A percentile compares a stretch with the other conserved stretches of the same genome.
phyloP scores from a whole-genome alignment of 306 rosid genomes.

The Vicia villosa region DNA sequence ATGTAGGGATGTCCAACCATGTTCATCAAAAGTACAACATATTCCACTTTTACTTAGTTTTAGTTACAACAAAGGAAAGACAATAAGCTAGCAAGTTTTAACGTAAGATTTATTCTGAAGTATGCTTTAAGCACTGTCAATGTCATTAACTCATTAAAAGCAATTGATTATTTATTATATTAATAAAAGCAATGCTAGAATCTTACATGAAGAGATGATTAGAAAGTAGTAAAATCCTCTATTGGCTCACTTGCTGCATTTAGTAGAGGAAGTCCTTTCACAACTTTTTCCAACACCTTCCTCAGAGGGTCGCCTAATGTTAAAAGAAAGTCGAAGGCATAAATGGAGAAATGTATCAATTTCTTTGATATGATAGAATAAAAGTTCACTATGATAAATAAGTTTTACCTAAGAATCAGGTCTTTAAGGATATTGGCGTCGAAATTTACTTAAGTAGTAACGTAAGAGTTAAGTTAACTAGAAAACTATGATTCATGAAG shows the following conservation, averaged over 20 bases:
- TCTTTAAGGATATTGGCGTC: too few relatives aligned
- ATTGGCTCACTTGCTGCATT: constrained; percentile 4
- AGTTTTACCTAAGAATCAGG: neutral
- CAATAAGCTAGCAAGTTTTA: constrained; percentile 14
- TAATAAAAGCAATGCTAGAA: constrained; percentile 19
- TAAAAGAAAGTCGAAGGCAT: constrained; percentile 32
- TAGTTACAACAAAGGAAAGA: constrained; percentile 20
- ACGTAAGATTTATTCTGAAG: constrained; percentile 22
- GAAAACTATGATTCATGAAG: neutral
- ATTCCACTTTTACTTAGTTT: constrained; percentile 15
- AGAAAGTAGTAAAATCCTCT: neutral
- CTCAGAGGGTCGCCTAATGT: constrained; percentile 58
- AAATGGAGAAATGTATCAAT: constrained; percentile 23
- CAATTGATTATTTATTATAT: too few relatives aligned
- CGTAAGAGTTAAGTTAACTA: too few relatives aligned
- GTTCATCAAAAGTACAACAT: constrained; percentile 16
- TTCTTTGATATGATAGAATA: too few relatives aligned
- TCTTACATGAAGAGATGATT: constrained; percentile 75
- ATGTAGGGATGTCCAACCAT: constrained; percentile 33
- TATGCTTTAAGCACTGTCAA: too few relatives aligned
- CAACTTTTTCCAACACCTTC: constrained; percentile 48
- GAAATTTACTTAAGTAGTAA: too few relatives aligned
- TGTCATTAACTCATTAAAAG: too few relatives aligned
- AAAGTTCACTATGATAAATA: neutral
- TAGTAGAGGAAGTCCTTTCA: constrained; percentile 49